Base-by-base conservation (phyloP, 1,139 yeast species). In the Zhuliangozyma blackwelliae region DNA sequence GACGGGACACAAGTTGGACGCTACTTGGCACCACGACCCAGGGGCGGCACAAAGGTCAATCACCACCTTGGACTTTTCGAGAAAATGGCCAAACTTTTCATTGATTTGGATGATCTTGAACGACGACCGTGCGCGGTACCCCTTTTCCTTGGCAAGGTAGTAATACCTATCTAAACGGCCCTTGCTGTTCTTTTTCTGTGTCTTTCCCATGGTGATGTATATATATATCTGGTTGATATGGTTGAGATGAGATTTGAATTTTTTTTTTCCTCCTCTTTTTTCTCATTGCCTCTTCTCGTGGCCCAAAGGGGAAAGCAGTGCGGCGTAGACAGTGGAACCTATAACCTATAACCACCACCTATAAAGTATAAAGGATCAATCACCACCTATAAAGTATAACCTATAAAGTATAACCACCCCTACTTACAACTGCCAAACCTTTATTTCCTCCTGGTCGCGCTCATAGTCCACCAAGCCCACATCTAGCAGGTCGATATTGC, bases 11-110 rank as follows among this genome's bases (percentile, higher is more conserved):
- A 88, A 64, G 46, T 88, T 88, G 4, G 95, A 80, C 1, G 98
- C 98, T 31, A 94, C 98, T 65, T 92, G 99, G 75, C 98, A 92
- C 97, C 98, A 92, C 4, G 97, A 89, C 41, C 99, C 99, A 26
- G 99, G 98, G 3, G 98, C 98, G 40, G 98, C 97, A 83, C 99
- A 92, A 51, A 92, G 72, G 76, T 92, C 99, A 39, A 92, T 87
- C 31, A 92, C 96, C 32, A 92, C 97, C 62, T 88, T 92, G n/a
- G 97, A 89, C 61, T 86, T 85, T 54, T 90, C 97, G 42, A 90
- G 68, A 59, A 92, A 92, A 62, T 89, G 96, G 25, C 97, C 97
- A 68, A 79, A 94, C 59, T 92, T 92, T 58, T 94, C 97, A 66
- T 94, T 92, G 45, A 92, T 87, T 62, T 92, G 99, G 41, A 94